Percentiles rank a stretch among this genome's conserved stretches.
Conservation (phyloP, 768 basidiomycete genomes). For the Botryobasidium botryosum region DNA sequence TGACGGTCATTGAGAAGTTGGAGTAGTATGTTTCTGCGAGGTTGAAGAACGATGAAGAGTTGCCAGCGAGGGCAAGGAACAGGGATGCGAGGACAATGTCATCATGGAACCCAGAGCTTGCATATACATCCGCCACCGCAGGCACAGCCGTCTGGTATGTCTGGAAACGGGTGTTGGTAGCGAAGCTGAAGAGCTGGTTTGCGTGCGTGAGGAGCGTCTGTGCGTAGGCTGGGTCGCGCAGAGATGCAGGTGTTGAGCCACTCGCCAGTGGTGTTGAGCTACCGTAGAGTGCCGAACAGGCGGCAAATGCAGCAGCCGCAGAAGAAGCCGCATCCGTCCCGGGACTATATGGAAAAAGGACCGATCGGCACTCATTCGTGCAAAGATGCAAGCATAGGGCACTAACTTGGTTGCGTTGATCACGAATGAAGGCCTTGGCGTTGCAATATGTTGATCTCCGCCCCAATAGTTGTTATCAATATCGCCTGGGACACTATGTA, state of each 20-base stretch:
- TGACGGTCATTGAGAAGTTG: conserved; percentile 34
- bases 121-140: conserved; percentile 37
- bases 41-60: conserved; percentile 14
- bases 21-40: conserved; percentile 33
- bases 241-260: conserved; percentile 34
- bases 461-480: conserved; percentile 79
- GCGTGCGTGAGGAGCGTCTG: conserved; percentile 56
- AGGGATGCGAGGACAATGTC: conserved; percentile 63
- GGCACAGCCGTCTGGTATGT: conserved; percentile 61
- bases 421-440: conserved; percentile 55
- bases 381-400: neutral
- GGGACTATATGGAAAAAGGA: conserved; percentile 26
- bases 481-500: conserved; percentile 24
- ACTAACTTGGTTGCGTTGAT: conserved; percentile 47
- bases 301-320: conserved; percentile 72
- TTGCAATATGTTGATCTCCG: conserved; percentile 62
- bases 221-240: conserved; percentile 60
- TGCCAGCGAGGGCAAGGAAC: conserved; percentile 55
- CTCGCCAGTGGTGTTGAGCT: conserved; percentile 33
- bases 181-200: conserved; percentile 54
- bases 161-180: conserved; percentile 43
- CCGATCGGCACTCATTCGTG: neutral
- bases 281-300: conserved; percentile 70
- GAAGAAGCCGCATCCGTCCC: conserved; percentile 84
- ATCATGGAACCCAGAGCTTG: conserved; percentile 54